Percentiles rank a stretch among this genome's conserved stretches.
Conservation (phyloP, 106 monocot species). For the Amphibolis antarctica region DNA sequence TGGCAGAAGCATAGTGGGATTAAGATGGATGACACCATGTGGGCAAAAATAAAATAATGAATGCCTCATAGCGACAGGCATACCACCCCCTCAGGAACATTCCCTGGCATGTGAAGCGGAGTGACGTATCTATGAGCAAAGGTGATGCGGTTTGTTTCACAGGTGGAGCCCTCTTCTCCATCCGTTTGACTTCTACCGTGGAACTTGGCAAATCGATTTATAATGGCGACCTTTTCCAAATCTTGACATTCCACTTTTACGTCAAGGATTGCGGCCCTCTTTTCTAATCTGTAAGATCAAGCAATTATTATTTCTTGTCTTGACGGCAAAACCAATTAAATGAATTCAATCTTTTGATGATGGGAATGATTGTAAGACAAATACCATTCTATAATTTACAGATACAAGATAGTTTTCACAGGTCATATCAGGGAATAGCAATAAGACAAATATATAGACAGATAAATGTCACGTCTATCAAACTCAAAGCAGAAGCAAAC, state of each 20-base stretch:
- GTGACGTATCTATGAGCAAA: constrained; percentile 29
- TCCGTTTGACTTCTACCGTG: constrained; percentile 34
- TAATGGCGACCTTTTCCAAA: constrained; percentile 42
- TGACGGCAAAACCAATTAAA: too few relatives aligned
- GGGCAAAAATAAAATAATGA: background rate
- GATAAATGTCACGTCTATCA: background rate
- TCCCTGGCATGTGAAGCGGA: constrained; percentile 12
- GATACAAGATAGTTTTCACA: background rate
- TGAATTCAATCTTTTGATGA: too few relatives aligned
- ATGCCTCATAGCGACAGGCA: constrained; percentile 25
- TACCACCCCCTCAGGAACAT: constrained; percentile 19
- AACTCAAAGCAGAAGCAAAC: background rate
- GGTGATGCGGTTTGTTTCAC: constrained; percentile 7
- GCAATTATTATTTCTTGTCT: background rate
- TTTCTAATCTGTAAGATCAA: constrained; percentile 35
- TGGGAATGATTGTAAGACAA: too few relatives aligned
- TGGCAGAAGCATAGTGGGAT: background rate
- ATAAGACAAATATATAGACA: background rate
- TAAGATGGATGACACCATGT: background rate
- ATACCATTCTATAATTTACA: too few relatives aligned
- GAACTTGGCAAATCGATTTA: constrained; percentile 63
- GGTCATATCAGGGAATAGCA: background rate
- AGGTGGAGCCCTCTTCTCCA: constrained; percentile 29
- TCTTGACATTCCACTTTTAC: constrained; percentile 49
- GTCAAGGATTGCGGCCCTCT: constrained; percentile 29